Conservation (phyloP, 116 monocot genomes). For the Phalaenopsis hybrid region DNA sequence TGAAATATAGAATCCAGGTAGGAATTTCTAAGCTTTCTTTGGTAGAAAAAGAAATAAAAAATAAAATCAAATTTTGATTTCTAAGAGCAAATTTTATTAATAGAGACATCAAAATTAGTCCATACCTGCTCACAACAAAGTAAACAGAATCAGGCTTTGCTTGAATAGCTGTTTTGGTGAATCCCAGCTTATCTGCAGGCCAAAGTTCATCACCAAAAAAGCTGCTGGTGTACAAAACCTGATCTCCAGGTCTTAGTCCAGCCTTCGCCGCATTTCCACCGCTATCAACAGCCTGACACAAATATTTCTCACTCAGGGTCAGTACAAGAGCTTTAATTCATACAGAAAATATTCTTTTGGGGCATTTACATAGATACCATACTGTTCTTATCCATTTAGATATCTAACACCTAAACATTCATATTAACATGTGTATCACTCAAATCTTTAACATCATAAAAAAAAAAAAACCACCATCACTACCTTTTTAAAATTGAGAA, state of each 20-base stretch:
- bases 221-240: slow-evolving; percentile 92
- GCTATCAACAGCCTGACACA: slow-evolving; percentile 52
- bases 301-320: background rate
- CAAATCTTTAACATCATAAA: too few species aligned
- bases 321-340: background rate
- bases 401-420: too few species aligned
- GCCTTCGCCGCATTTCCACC: slow-evolving; percentile 93
- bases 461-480: too few species aligned
- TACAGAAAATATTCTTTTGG: too few species aligned
- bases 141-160: slow-evolving; percentile 96
- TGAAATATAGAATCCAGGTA: background rate
- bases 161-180: slow-evolving; percentile 93
- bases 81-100: background rate
- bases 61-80: slow-evolving; percentile 5
- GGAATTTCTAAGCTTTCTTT: background rate
- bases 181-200: slow-evolving; percentile 98
- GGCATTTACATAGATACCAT: too few species aligned
- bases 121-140: slow-evolving; percentile 92
- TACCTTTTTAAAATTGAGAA: too few species aligned
- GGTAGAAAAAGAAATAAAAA: background rate
- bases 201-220: slow-evolving; percentile 97
- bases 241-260: slow-evolving; percentile 77
- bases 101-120: background rate
- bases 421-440: too few species aligned
- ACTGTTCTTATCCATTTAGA: too few species aligned